Percentiles rank a stretch among this genome's conserved stretches.
phyloP scores from a whole-genome alignment of 2,329 filamentous ascomycete genomes.

The Sporothrix dimorphospora region DNA sequence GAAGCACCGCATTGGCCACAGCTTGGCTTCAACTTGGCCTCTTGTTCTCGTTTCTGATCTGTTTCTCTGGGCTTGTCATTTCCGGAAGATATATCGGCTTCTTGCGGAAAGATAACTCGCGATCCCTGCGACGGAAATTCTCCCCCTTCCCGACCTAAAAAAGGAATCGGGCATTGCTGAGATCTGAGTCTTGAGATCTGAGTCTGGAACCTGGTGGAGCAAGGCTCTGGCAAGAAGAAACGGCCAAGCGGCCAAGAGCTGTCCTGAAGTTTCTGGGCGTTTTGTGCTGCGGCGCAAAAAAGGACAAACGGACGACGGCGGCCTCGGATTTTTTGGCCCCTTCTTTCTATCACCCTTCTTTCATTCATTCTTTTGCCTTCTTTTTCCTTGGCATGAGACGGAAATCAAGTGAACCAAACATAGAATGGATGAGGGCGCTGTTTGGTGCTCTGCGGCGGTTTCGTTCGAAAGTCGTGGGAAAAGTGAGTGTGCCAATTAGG shows the following conservation, averaged over 20 bases:
- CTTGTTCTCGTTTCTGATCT: not conserved
- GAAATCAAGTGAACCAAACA: not conserved
- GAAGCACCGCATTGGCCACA: not conserved
- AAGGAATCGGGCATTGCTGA: not conserved
- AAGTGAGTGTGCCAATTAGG: not conserved
- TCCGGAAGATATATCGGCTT: not conserved
- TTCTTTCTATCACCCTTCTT: not conserved
- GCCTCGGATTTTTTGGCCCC: not conserved
- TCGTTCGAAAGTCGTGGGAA: not conserved
- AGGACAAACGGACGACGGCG: not conserved
- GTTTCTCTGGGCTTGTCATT: not conserved
- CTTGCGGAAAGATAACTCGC: not conserved
- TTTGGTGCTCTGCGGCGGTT: not conserved
- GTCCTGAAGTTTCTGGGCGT: constrained; percentile 16
- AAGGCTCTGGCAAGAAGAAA: constrained; percentile 16
- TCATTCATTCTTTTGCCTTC: not conserved
- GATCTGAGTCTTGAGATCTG: not conserved
- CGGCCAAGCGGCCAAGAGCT: constrained; percentile 22
- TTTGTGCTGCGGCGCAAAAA: not conserved
- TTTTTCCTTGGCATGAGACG: constrained; percentile 4
- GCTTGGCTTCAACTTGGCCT: not conserved
- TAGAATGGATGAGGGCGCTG: not conserved
- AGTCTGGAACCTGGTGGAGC: constrained; percentile 20
- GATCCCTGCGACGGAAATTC: not conserved
- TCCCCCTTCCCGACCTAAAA: not conserved